Evolutionary conservation across 768 basidiomycete genomes (phyloP), one percentile per base, ranked within the genome.

Genomic region (Clathrus columnatus): DNA sequence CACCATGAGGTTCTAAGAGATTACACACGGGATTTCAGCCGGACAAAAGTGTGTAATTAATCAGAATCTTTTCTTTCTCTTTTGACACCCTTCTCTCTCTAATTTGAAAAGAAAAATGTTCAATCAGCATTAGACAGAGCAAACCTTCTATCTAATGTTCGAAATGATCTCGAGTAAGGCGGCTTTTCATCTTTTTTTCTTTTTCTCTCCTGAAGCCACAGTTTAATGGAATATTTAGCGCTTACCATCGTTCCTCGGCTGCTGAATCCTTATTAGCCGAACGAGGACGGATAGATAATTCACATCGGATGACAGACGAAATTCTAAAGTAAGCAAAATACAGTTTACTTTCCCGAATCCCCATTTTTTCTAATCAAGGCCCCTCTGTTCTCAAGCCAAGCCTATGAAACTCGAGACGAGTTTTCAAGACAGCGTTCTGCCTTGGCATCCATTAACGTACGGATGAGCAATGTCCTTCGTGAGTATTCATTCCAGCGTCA

Each of bases 321-420:
- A 77, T 94, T 29, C 75, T 99, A 23, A 81, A 87, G 93, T 95
- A 64, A 57, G 87, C 68, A 48, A 42, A 17, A 27, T 46, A n/a
- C 26, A 11, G 5, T 36, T 21, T 24, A 10, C 30, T 18, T 7
- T 43, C 1, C 51, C 17, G 18, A 27, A 48, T 43, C 30, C 16
- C n/a, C n/a, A n/a, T n/a, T n/a, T n/a, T n/a, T n/a, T n/a, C n/a
- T n/a, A n/a, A n/a, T n/a, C n/a, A n/a, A n/a, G n/a, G n/a, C 48
- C 57, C 27, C 30, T 52, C 26, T 27, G 20, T 7, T 26, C 32
- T 51, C 16, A 66, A 97, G 93, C 44, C 96, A 98, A 82, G 96
- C 95, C 26, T 94, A 97, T 65, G 96, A 92, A 65, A 97, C 95
- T 2, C 84, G 96, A 27, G 81, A 90, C 20, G 95, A 97, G 69